Conservation (phyloP, 2,329 filamentous ascomycete species). For the Metarhizium humberi region DNA sequence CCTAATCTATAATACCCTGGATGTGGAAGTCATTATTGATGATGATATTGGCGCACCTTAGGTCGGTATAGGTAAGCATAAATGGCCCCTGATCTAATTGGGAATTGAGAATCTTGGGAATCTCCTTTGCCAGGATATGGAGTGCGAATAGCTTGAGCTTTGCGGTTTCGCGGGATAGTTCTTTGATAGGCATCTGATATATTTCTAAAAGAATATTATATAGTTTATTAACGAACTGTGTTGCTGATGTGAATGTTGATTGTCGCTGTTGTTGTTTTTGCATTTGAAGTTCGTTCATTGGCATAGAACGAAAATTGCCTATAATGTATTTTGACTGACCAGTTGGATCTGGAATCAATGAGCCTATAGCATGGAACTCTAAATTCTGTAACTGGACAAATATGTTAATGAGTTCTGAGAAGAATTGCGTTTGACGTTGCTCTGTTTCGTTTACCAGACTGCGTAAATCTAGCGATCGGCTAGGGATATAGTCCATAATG, state of each 20-base stretch:
- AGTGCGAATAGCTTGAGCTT: neutral
- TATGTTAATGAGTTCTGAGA: neutral
- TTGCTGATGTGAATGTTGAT: neutral
- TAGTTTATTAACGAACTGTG: neutral
- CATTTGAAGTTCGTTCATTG: neutral
- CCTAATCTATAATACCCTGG: neutral
- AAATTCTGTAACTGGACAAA: neutral
- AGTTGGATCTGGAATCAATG: neutral
- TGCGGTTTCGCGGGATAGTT: neutral
- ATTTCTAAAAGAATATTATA: neutral
- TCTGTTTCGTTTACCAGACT: neutral
- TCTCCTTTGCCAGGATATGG: neutral
- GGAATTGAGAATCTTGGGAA: neutral
- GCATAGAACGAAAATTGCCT: neutral
- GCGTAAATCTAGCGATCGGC: neutral
- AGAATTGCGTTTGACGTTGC: neutral
- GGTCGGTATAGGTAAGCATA: neutral
- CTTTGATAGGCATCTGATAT: neutral
- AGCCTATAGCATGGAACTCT: neutral
- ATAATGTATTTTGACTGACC: neutral
- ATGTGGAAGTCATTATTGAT: neutral
- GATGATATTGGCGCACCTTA: neutral
- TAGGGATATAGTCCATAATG: neutral
- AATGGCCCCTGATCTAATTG: neutral
- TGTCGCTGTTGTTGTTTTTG: neutral